These are phyloP conservation scores for Jaminaea rosea DNA, from an alignment of 1,284 basidiomycete genomes.

Conservation along the genomic window DNA sequence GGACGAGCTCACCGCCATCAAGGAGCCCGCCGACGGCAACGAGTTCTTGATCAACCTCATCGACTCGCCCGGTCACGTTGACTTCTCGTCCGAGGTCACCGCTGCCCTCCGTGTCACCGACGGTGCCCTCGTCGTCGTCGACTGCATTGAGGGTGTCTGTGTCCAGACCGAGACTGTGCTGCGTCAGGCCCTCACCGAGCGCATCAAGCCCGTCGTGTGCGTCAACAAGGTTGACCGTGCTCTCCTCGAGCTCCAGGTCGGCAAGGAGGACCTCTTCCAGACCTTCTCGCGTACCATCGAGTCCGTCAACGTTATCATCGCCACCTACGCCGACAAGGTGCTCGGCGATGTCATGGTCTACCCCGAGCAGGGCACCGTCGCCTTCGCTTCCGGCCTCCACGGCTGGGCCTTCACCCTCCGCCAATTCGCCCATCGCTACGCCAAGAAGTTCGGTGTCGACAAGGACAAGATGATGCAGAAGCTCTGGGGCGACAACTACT, in stretches of 20 bases:
- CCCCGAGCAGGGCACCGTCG: constrained; percentile 96
- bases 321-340: constrained; percentile 86
- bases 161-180: constrained; percentile 99
- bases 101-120: constrained; percentile 99
- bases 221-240: constrained; percentile 99
- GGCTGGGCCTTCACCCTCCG: constrained; percentile 99
- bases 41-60: constrained; percentile 84
- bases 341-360: constrained; percentile 99
- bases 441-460: constrained; percentile 98
- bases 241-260: constrained; percentile 93
- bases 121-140: constrained; percentile 82
- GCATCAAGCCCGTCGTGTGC: constrained; percentile 98
- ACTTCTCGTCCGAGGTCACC: constrained; percentile 88
- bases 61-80: constrained; percentile 65
- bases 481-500: constrained; percentile 99
- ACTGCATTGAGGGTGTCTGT: constrained; percentile 99
- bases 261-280: constrained; percentile 95
- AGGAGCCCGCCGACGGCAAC: constrained; percentile 85
- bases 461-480: constrained; percentile 96
- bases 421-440: constrained; percentile 88
- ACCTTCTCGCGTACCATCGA: constrained; percentile 97
- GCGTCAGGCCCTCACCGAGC: constrained; percentile 91
- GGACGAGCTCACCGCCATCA: constrained; percentile 63
- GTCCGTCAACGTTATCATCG: constrained; percentile 96
- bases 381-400: constrained; percentile 98